A percentile compares a stretch with the other conserved stretches of the same genome.
phyloP scores from a whole-genome alignment of 768 basidiomycete genomes.

The Tylopilus sp. region DNA sequence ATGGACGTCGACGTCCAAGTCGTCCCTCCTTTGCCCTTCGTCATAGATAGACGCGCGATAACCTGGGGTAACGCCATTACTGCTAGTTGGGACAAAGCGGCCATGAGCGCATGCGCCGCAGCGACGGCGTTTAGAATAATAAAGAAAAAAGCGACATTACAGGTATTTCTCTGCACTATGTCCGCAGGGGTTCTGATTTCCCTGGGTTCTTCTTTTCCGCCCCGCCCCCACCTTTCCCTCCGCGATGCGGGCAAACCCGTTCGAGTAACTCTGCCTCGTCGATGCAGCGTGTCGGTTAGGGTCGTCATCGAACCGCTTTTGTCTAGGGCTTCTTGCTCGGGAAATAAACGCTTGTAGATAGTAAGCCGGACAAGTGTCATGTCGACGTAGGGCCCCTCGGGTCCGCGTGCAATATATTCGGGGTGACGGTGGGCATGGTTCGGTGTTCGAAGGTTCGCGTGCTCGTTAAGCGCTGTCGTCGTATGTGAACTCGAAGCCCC shows the following conservation, averaged over 20 bases:
- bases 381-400: slow-evolving; percentile 3
- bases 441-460: neutral
- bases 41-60: too few species aligned
- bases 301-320: slow-evolving; percentile 7
- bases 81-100: neutral
- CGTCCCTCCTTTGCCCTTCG: too few species aligned
- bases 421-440: too few species aligned
- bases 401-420: neutral
- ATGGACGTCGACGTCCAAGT: too few species aligned
- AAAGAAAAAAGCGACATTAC: too few species aligned
- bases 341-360: neutral
- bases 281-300: slow-evolving; percentile 22
- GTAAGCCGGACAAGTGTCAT: too few species aligned
- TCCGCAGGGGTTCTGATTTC: neutral
- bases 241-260: neutral
- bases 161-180: neutral
- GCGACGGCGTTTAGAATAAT: neutral
- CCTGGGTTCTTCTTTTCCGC: neutral
- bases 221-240: too few species aligned
- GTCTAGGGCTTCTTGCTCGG: neutral
- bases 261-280: slow-evolving; percentile 19
- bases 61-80: too few species aligned
- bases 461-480: neutral
- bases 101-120: neutral
- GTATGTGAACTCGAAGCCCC: neutral